Evolutionary conservation across 805 yeast species (phyloP).

Genomic region (Cyberlindnera maritima): DNA sequence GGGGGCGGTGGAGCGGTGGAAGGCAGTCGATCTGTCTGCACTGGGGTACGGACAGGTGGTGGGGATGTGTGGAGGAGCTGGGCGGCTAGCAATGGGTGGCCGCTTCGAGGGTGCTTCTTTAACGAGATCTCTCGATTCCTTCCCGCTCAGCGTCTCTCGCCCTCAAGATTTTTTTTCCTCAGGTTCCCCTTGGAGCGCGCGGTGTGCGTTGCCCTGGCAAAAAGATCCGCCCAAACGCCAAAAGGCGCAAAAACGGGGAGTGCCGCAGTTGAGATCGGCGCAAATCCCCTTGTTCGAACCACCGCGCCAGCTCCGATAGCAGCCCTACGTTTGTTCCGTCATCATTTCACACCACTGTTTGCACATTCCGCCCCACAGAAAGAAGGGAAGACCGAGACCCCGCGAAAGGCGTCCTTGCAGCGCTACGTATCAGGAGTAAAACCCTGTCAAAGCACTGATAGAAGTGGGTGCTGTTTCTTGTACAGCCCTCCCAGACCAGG

Average conservation of each 20-base stretch:
- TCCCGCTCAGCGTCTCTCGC: background rate
- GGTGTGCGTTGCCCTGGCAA: conserved; percentile 1
- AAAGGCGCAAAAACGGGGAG: background rate
- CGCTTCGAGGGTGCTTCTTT: background rate
- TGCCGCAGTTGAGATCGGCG: background rate
- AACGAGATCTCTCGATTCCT: background rate
- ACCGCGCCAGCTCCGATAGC: background rate
- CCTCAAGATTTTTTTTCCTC: background rate
- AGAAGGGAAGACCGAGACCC: no score
- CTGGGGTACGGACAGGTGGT: background rate
- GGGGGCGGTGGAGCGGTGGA: background rate
- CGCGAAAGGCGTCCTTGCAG: no score
- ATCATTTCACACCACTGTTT: background rate
- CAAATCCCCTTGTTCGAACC: background rate
- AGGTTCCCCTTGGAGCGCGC: background rate
- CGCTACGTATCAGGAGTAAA: no score
- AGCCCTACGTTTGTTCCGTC: background rate
- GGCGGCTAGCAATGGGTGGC: background rate
- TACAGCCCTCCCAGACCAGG: background rate
- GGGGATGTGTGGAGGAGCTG: background rate
- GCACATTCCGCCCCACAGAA: background rate
- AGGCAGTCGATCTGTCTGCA: background rate
- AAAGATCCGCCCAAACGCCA: conserved; percentile 6
- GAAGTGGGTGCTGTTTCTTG: no score
- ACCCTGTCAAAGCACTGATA: no score